Conservation (phyloP, 2,329 filamentous ascomycete species). For the Fusarium pseudonygamai region DNA sequence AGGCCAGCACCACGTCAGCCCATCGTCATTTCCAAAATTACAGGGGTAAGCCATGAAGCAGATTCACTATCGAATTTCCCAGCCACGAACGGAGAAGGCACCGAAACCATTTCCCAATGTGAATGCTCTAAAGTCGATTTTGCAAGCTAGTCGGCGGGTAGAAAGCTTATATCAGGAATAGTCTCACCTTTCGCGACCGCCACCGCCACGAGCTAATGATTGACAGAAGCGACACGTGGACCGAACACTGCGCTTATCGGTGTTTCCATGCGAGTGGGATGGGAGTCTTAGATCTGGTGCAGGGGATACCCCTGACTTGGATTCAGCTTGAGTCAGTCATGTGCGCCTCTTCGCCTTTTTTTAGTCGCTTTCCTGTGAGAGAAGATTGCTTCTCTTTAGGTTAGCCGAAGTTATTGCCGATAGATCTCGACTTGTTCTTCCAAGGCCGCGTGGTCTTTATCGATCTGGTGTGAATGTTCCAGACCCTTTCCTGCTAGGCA, state of each 20-base stretch:
- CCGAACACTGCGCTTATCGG: not conserved
- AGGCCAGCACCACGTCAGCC: not conserved
- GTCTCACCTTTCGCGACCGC: not conserved
- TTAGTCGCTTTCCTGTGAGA: not conserved
- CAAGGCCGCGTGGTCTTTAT: not conserved
- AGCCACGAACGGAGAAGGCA: not conserved
- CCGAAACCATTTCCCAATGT: not conserved
- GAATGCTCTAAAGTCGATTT: no score
- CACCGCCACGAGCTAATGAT: not conserved
- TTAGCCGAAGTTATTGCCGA: not conserved
- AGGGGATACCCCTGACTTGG: not conserved
- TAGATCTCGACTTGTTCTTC: not conserved
- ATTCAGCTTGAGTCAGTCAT: not conserved
- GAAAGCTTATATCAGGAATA: not conserved
- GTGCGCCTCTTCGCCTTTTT: not conserved
- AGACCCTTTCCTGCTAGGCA: accelerated
- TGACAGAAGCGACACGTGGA: not conserved
- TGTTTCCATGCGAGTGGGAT: not conserved
- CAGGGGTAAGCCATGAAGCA: not conserved
- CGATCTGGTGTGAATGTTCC: not conserved
- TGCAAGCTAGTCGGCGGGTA: not conserved
- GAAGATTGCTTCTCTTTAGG: not conserved
- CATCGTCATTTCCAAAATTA: not conserved
- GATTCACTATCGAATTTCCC: not conserved
- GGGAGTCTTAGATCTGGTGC: not conserved